Evolutionary conservation across 2,329 filamentous ascomycete genomes (phyloP), one percentile per base, ranked within the genome.

Genomic region (Ophiocordyceps polyrhachis-furcata): DNA sequence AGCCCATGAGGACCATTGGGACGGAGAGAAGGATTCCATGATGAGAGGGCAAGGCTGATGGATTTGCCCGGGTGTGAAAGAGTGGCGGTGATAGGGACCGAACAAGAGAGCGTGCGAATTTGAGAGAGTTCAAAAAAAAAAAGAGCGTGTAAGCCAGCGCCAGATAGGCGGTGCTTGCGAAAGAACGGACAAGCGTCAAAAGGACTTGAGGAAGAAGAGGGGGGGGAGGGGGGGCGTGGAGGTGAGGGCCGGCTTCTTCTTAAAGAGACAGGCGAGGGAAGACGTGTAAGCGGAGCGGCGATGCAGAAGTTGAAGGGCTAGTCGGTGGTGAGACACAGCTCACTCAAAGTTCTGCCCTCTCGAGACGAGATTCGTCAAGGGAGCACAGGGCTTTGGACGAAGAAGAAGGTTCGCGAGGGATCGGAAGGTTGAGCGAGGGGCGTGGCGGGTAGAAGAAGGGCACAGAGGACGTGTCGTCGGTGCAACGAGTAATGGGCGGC

Each of bases 391-490:
- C 49, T 51, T 51, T 52, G 45, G 53, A 51, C 51, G 50, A 49
- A 44, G 42, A 37, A 48, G 46, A 49, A 48, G 49, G 52, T 45
- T 51, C 44, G 43, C 49, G 47, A 49, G 49, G 50, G 53, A 47
- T 48, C 37, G 38, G 40, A 23, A 42, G 37, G 20, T 42, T 43
- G 51, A 42, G 47, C 43, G 53, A 57, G 56, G 57, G 58, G 58
- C 49, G 57, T 55, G 52, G 49, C 53, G 57, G 57, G 58, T 58
- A 61, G 52, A 60, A 57, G 57, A 61, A 61, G 57, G 58, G 56
- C 55, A 53, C 55, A 53, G 31, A n/a, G n/a, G 53, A 54, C 50
- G 47, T 51, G 51, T 51, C 51, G 43, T 40, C 48, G 42, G 46
- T 20, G 40, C 17, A 20, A 23, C 40, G 40, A 41, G 40, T 20